Base-by-base conservation (phyloP, 257 asterid genomes). In the Nicotiana attenuata region DNA sequence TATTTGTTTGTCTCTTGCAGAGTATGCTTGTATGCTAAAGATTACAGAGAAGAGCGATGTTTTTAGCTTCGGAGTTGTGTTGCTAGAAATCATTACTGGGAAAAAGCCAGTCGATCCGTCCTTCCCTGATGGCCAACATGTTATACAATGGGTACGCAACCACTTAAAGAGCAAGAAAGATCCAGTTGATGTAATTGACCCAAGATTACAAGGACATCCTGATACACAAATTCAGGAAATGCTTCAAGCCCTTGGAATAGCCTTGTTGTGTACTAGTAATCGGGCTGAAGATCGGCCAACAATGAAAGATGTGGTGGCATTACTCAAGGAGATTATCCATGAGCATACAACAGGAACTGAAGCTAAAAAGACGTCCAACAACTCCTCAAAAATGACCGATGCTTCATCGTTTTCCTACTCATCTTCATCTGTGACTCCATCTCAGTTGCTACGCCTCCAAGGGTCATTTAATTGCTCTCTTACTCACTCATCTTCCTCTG, bases 191-290 rank as follows among this genome's bases (percentile, higher is more conserved):
- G 82, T 89, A 10, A 82, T 92, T 33, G 98, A 94, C 64, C 92
- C 83, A 22, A 91, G 81, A 65, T 91, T 94, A 8, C 97, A 91
- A 88, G 94, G 96, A 64, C 92, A 88, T 64, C 92, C 97, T 0
- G 95, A 92, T 77, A 83, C 97, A 65, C 96, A 92, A 60, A 82
- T 94, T 38, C 97, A 94, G 81, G 98, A 92, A 83, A 94, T 94
- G 96, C 89, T 94, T 17, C 97, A 94, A 85, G 92, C 95, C 85
- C 93, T 94, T 0, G 97, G 96, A 20, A 92, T 92, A 26, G 91
- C 96, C 78, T 82, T 94, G n/a, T 89, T 94, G 15, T 92, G 98
- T 89, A 92, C 97, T 0, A 94, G 95, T 80, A 91, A 89, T 17
- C 88, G 96, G 0, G 92, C 91, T 0, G 93, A 85, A 5, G 97